Conservation (phyloP, 192 early-diverging fungal species). For the Podila epicladia region DNA sequence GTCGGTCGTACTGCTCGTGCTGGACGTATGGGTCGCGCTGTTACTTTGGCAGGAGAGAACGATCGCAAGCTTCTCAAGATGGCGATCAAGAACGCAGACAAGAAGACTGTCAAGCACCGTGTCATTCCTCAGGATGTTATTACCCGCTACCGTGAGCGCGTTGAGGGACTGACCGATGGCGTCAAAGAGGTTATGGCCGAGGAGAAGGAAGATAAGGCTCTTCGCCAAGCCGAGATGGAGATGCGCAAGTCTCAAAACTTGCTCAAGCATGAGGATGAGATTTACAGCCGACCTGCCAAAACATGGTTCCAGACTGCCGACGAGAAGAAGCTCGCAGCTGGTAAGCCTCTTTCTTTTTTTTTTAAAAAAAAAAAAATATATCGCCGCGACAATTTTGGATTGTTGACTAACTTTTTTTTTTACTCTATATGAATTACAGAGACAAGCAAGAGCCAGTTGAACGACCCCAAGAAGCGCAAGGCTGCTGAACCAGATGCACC, state of each 20-base stretch:
- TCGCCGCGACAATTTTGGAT: background rate
- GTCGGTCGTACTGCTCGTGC: constrained; percentile 97
- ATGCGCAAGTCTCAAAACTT: constrained; percentile 87
- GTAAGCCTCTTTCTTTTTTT: constrained; percentile 21
- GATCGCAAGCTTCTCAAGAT: constrained; percentile 94
- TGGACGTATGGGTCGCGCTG: constrained; percentile 82
- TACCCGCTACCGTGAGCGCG: constrained; percentile 74
- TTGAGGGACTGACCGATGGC: constrained; percentile 74
- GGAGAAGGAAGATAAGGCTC: constrained; percentile 82
- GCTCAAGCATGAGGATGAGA: constrained; percentile 85
- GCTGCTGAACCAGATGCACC: constrained; percentile 37
- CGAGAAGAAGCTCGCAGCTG: constrained; percentile 76
- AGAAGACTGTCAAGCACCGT: constrained; percentile 87
- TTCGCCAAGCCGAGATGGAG: constrained; percentile 93
- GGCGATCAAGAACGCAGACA: constrained; percentile 85
- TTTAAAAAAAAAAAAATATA: background rate
- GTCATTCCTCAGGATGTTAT: constrained; percentile 85
- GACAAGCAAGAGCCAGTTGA: constrained; percentile 18
- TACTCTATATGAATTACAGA: background rate
- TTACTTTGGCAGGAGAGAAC: constrained; percentile 91
- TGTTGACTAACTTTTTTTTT: background rate
- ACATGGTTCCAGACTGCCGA: constrained; percentile 94
- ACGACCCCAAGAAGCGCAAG: constrained; percentile 53
- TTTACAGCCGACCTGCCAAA: constrained; percentile 86
- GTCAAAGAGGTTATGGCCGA: constrained; percentile 75